Base-by-base conservation (phyloP, 768 basidiomycete species). In the Mycena floridula region DNA sequence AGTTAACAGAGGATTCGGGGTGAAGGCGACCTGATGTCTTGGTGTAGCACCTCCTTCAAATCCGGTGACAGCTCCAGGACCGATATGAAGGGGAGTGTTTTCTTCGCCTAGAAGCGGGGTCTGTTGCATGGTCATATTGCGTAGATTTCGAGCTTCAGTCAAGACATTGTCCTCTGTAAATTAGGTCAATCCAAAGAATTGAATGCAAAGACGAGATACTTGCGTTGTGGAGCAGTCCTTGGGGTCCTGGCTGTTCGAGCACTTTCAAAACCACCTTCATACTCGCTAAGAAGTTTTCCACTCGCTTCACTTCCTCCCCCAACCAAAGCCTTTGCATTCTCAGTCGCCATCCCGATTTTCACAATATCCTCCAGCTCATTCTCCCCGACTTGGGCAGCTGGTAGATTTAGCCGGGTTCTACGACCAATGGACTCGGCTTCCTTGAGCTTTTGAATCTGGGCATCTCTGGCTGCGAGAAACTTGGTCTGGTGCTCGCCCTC, bases 1-100 rank as follows among this genome's bases (percentile, higher is more conserved):
- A 0, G 95, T 96, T 13, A 89, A 88, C 8, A 98, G 80, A 4
- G 95, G 96, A 66, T 98, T 99, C 3, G 96, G 96, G 0, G 96
- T 99, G 50, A 94, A 92, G 0, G 89, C 77, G 23, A 89, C 84
- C 52, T 83, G 81, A 53, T 91, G 91, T 18, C 79, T 83, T n/a
- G 96, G 96, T 4, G 95, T 97, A 0, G 93, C 95, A 37, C 93
- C 77, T n/a, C n/a, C n/a, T 60, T 93, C 93, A 59, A 91, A 99
- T 2, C 96, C 96, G 6, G 92, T 91, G 11, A 90, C 89, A 12
- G 81, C 85, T n/a, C 72, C 77, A 18, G 81, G 70, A 2, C 72
- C 72, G 6, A 68, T 63, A 58, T 94, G 95, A 39, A 98, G 62
- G 11, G 94, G 96, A 0, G 96, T 98, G 63, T 99, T 99, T 65